Base-by-base conservation (phyloP, 495 filamentous ascomycete genomes). In the Astrocystis sublimbata region DNA sequence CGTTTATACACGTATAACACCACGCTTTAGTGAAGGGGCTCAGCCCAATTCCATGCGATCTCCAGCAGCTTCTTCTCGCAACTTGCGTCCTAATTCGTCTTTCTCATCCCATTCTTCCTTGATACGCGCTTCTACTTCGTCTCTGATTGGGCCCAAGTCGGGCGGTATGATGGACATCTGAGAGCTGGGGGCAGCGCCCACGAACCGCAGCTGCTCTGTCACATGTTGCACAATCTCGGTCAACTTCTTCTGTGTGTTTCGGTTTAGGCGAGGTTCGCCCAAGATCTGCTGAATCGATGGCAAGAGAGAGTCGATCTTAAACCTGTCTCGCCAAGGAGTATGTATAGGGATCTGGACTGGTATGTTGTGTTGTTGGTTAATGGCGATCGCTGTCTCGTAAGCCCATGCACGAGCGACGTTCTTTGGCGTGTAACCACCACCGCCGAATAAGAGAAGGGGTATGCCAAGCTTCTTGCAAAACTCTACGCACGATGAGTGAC, bases 341-440 rank as follows among this genome's bases (percentile, higher is more conserved):
- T 89, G 83, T 33, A 82, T 71, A 5, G 91, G 92, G 60, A 96
- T 87, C 35, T 82, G 85, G 6, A 86, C 82, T 65, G 92, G 85
- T 68, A 98, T 85, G 52, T 78, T 76, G 43, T 85, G 71, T 58
- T 89, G 84, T 40, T 89, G 88, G 41, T 86, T 91, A 68, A 96
- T 86, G 58, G 92, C 91, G 66, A 98, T 88, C 61, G 89, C 88
- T 19, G 94, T 98, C 78, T 98, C 94, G 76, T 96, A 92, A 38
- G 93, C 90, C 94, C 94, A 98, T 47, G 92, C 89, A 51, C 96
- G 88, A 12, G 93, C 94, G 24, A 98, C 94, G 68, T 98, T 98
- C 47, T 93, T 86, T 8, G 94, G 91, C n/a, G 94, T 98, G 77
- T 98, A 98, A 12, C 94, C 94, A 56, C 94, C 94, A 40, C 94